A percentile compares a stretch with the other conserved stretches of the same genome.
Conservation (phyloP, 345 rosid genomes). For the Moricandia moricandioides region DNA sequence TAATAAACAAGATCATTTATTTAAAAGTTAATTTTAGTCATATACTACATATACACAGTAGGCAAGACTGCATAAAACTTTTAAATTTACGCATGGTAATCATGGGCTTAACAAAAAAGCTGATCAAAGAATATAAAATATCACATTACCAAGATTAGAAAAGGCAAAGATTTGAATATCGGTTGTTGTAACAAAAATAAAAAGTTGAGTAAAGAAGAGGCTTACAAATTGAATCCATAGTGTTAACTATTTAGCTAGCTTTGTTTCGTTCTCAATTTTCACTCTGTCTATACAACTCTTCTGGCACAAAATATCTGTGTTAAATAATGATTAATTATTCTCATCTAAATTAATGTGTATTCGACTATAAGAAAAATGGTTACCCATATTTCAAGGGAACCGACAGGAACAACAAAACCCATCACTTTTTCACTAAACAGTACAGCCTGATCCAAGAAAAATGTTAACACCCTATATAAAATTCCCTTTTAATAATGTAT, state of each 20-base stretch:
- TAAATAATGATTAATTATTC: background rate
- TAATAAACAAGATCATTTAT: background rate
- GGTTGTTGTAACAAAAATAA: conserved; percentile 20
- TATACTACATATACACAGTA: background rate
- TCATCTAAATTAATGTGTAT: background rate
- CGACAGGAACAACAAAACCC: conserved; percentile 6
- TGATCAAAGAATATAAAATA: background rate
- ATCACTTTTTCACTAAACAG: background rate
- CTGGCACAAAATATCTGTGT: background rate
- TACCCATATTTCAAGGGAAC: background rate
- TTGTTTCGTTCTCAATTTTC: conserved; percentile 28
- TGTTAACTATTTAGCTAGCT: conserved; percentile 17
- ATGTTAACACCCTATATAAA: background rate
- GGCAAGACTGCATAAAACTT: background rate
- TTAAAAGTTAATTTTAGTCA: background rate
- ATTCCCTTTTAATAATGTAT: background rate
- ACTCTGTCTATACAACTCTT: background rate
- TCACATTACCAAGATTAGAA: conserved; percentile 15
- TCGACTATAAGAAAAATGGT: background rate
- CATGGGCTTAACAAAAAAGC: background rate
- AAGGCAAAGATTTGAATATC: conserved; percentile 18
- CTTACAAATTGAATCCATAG: conserved; percentile 15
- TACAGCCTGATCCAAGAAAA: background rate
- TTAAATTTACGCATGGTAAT: background rate
- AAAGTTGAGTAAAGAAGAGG: conserved; percentile 33